Evolutionary conservation across 306 rosid genomes (phyloP).

Genomic region (Quercus rubra): DNA sequence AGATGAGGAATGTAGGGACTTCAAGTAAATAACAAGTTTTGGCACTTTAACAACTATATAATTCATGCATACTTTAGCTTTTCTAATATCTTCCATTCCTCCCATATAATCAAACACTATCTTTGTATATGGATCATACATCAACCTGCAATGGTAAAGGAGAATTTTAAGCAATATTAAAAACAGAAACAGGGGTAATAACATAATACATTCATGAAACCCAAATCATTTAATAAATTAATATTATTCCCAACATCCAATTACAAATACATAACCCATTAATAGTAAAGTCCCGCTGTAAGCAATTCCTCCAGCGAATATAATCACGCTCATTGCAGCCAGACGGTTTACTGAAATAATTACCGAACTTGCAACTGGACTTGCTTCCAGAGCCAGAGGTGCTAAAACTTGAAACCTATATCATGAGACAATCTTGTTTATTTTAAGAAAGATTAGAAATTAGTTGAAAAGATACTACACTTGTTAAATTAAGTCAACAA

Average conservation of each 20-base stretch:
- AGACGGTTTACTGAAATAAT: conserved; percentile 34
- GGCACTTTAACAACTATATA: conserved; percentile 13
- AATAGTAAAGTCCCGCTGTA: conserved; percentile 82
- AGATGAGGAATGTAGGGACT: conserved; percentile 21
- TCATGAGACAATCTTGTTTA: conserved; percentile 2
- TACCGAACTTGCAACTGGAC: conserved; percentile 12
- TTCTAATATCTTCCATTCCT: conserved; percentile 74
- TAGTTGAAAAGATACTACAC: background rate
- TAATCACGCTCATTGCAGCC: conserved; percentile 61
- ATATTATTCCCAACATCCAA: background rate
- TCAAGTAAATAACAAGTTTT: background rate
- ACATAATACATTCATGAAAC: background rate
- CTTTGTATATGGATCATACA: conserved; percentile 72
- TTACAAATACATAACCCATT: conserved; percentile 55
- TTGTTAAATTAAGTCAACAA: no score
- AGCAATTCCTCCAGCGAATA: conserved; percentile 82
- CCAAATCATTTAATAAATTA: background rate
- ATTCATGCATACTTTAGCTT: conserved; percentile 59
- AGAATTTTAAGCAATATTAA: background rate
- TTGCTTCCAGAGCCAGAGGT: conserved; percentile 26
- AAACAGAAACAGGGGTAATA: background rate
- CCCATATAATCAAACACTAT: conserved; percentile 76
- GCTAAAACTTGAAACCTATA: conserved; percentile 84
- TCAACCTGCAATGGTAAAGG: conserved; percentile 54
- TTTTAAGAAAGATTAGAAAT: conserved; percentile 7